These are phyloP conservation scores for Fusarium bactridioides DNA, from an alignment of 2,329 filamentous ascomycete genomes.

Conservation along the genomic window DNA sequence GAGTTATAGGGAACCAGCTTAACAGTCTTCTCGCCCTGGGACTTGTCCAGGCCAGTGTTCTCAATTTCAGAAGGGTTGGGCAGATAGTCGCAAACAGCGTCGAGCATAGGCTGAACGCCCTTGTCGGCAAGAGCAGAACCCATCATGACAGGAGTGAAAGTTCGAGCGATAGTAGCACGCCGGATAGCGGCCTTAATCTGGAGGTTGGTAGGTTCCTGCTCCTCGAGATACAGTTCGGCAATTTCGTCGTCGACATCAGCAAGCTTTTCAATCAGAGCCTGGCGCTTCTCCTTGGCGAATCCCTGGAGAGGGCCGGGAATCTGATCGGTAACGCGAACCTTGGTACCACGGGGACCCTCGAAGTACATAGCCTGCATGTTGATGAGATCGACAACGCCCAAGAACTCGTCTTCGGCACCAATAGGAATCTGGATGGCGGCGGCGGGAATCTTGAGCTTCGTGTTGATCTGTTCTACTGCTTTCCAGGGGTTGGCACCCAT, in stretches of 20 bases:
- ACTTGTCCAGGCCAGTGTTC: slow-evolving; percentile 87
- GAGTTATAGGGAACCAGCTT: slow-evolving; percentile 93
- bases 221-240: slow-evolving; percentile 91
- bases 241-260: slow-evolving; percentile 99
- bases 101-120: slow-evolving; percentile 93
- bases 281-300: slow-evolving; percentile 83
- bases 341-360: slow-evolving; percentile 82
- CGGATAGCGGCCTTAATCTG: slow-evolving; percentile 95
- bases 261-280: slow-evolving; percentile 89
- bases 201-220: slow-evolving; percentile 76
- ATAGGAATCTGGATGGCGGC: slow-evolving; percentile 96
- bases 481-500: slow-evolving; percentile 99
- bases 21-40: slow-evolving; percentile 79
- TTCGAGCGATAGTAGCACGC: slow-evolving; percentile 83
- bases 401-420: slow-evolving; percentile 87
- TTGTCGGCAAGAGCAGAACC: slow-evolving; percentile 95
- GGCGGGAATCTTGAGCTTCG: slow-evolving; percentile 90
- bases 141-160: slow-evolving; percentile 96
- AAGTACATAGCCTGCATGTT: slow-evolving; percentile 94
- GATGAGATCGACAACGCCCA: slow-evolving; percentile 91
- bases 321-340: slow-evolving; percentile 77
- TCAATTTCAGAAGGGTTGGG: slow-evolving; percentile 90
- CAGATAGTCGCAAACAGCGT: slow-evolving; percentile 94
- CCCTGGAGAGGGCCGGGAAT: slow-evolving; percentile 81
- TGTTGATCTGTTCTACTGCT: slow-evolving; percentile 96